These are phyloP conservation scores for Akebia trifoliata DNA, from an alignment of 164 flowering plant species.

Conservation along the genomic window DNA sequence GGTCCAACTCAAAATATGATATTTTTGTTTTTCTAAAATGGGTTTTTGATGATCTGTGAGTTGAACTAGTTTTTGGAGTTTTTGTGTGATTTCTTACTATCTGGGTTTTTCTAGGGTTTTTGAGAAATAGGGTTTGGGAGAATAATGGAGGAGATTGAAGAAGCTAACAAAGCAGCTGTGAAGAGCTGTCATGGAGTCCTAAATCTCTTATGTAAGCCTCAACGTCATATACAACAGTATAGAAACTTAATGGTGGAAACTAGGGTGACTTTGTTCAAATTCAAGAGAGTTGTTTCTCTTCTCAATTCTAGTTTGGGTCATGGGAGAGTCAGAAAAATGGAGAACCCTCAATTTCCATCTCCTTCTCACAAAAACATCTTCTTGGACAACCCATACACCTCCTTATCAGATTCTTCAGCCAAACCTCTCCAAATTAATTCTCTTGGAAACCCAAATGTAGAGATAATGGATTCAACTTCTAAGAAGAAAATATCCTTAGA, in stretches of 20 bases:
- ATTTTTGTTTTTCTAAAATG: constrained; percentile 3
- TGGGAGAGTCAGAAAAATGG: constrained; percentile 60
- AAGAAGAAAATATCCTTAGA: constrained; percentile 27
- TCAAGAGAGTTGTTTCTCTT: constrained; percentile 65
- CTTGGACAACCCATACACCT: constrained; percentile 36
- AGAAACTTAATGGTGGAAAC: constrained; percentile 51
- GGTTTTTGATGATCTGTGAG: constrained; percentile 2
- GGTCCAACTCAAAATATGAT: no score
- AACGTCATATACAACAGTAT: constrained; percentile 47
- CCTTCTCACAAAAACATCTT: constrained; percentile 39
- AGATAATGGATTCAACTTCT: constrained; percentile 21
- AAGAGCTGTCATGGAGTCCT: constrained; percentile 76
- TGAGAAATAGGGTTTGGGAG: constrained; percentile 3
- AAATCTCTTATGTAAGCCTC: constrained; percentile 47
- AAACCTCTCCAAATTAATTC: constrained; percentile 30
- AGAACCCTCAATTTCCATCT: constrained; percentile 37
- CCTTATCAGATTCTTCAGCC: constrained; percentile 25
- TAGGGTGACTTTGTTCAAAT: constrained; percentile 51
- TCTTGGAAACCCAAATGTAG: constrained; percentile 19
- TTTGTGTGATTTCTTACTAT: not conserved
- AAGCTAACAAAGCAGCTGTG: constrained; percentile 70
- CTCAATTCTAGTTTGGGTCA: constrained; percentile 54
- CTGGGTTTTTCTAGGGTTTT: constrained; percentile 17
- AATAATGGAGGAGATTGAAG: constrained; percentile 80
- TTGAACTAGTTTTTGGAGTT: not conserved